Base-by-base conservation (phyloP, 176 grass and related monocot species). In the Hyparrhenia diplandra region DNA sequence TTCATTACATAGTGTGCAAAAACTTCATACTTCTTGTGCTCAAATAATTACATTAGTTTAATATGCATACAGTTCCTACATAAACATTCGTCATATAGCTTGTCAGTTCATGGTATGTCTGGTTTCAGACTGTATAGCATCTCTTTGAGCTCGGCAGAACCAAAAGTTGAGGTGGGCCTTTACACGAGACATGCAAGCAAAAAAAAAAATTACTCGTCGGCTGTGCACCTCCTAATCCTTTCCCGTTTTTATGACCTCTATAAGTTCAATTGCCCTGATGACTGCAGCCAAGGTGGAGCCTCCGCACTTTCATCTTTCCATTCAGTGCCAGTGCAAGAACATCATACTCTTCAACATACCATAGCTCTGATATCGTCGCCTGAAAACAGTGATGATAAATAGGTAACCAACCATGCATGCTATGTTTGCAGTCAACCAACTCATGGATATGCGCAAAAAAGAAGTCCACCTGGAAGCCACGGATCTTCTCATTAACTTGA, bases 281-380 rank as follows among this genome's bases (percentile, higher is more conserved):
- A 32, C 40, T 74, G 86, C 90, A 99, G 67, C 73, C 73, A 27
- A 95, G 80, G 54, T 67, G 87, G 45, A 99, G 90, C 83, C 73
- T 95, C 62, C 80, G 80, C n/a, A 88, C 86, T 78, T 90, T 93
- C 73, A 95, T 95, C 60, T 79, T 85, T 59, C 92, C 96, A 57
- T 99, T 87, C 57, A 99, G 54, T 71, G 96, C 96, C 46, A 99
- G 77, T 10, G 96, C 96, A 24, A 99, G 82, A 27, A 99, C 88
- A 80, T 99, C 92, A 21, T 93, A 83, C 62, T 99, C 92, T 90
- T 99, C 96, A 8, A 99, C 92, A 21, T 88, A 99, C 96, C 96
- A 99, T 36, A 99, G 85, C 76, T 99, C 92, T 4, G 82, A 84
- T 64, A 98, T 35, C 4, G 46, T 86, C 2, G 76, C 96, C 96